These are phyloP conservation scores for Exophiala dermatitidis DNA, from an alignment of 2,329 filamentous ascomycete genomes.

Conservation along the genomic window DNA sequence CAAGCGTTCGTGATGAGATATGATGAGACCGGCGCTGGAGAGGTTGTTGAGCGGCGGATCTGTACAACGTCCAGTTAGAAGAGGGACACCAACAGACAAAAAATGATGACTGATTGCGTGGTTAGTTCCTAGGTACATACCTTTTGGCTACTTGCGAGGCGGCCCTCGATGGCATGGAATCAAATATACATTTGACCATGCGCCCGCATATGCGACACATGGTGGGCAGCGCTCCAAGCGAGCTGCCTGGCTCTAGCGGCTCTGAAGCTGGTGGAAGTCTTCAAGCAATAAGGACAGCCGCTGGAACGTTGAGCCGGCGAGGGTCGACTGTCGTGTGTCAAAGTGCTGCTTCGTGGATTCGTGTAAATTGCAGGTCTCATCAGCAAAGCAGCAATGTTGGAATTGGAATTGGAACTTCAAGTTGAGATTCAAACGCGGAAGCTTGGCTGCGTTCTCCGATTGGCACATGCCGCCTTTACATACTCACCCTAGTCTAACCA, in stretches of 20 bases:
- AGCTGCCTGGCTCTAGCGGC: neutral
- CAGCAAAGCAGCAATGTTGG: neutral
- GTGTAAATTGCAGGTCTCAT: neutral
- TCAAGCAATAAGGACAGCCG: neutral
- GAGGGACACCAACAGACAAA: neutral
- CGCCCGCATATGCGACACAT: slow-evolving; percentile 29
- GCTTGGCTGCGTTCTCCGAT: too few species aligned
- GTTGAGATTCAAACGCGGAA: too few species aligned
- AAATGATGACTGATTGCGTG: neutral
- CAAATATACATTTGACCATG: slow-evolving; percentile 28
- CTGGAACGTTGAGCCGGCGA: too few species aligned
- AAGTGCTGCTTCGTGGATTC: neutral
- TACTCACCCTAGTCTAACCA: too few species aligned
- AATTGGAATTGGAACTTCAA: too few species aligned
- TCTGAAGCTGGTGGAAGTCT: neutral
- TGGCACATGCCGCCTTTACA: too few species aligned
- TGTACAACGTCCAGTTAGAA: neutral
- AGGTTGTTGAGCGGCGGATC: neutral
- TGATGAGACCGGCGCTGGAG: slow-evolving; percentile 15
- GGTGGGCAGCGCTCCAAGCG: slow-evolving; percentile 2
- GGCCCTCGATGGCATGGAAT: slow-evolving; percentile 26
- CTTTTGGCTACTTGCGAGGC: slow-evolving; percentile 6
- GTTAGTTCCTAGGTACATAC: neutral
- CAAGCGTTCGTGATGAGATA: slow-evolving; percentile 15
- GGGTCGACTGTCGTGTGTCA: too few species aligned